phyloP scores from a whole-genome alignment of 2,329 filamentous ascomycete genomes.

The Tolypocladium endophyticum region DNA sequence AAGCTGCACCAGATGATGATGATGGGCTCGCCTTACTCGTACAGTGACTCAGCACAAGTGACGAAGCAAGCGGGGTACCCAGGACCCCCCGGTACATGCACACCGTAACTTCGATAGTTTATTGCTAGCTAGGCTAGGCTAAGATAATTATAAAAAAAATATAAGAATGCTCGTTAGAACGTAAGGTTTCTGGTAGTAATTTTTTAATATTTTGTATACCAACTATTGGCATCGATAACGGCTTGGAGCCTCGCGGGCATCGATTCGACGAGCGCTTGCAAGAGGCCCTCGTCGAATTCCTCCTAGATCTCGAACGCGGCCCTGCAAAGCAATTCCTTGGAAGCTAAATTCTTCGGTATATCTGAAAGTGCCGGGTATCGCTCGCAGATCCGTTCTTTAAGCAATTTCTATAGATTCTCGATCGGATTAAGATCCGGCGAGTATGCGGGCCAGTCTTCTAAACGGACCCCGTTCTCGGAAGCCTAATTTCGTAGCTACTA shows the following conservation, averaged over 20 bases:
- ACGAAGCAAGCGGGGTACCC: neutral
- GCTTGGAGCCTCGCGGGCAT: neutral
- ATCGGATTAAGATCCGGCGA: slow-evolving; percentile 6
- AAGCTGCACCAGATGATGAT: neutral
- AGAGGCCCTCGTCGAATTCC: slow-evolving; percentile 1
- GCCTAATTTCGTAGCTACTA: slow-evolving; percentile 1
- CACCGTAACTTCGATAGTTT: neutral
- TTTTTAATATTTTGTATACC: slow-evolving; percentile 4
- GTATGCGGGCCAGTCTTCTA: slow-evolving; percentile 4
- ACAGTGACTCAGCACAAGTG: neutral
- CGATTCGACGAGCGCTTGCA: slow-evolving; percentile 1
- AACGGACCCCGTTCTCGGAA: neutral
- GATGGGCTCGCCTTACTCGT: neutral
- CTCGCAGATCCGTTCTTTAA: slow-evolving; percentile 5
- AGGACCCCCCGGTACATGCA: neutral
- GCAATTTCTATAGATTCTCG: slow-evolving; percentile 5
- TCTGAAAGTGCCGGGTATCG: slow-evolving; percentile 1
- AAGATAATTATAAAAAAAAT: neutral
- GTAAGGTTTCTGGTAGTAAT: neutral
- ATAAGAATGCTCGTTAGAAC: neutral
- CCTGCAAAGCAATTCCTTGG: neutral
- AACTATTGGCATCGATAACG: neutral
- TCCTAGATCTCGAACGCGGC: slow-evolving; percentile 1
- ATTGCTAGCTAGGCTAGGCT: neutral
- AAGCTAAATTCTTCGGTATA: neutral